Evolutionary conservation across 495 filamentous ascomycete species (phyloP), one percentile per base, ranked within the genome.

Genomic region (Cercophora scortea): DNA sequence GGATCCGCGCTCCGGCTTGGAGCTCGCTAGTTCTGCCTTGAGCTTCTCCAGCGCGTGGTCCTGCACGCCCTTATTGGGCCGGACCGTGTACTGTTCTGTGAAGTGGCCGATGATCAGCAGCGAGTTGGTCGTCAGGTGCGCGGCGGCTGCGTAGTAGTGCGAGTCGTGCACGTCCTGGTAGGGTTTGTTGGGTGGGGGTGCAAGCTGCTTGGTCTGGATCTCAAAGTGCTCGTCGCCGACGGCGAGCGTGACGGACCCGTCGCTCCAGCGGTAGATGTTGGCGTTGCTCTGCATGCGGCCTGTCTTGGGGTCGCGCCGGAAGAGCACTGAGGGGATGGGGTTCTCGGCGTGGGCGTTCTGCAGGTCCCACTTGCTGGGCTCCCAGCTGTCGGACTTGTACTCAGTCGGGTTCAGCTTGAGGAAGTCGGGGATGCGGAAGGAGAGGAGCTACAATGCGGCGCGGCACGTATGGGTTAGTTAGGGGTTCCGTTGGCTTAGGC

Each of bases 121-220:
- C 2, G 89, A 69, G 36, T 80, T 79, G 16, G 84, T 82, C 8
- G 77, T 78, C 55, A 88, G 77, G 43, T 86, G 79, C 0, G 88
- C 86, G 17, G 88, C 82, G 6, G 80, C 83, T 9, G 93, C 80
- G 64, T 96, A 96, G 43, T 86, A 88, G 61, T 92, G 88, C 10
- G 87, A 83, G 42, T 77, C 74, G 56, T 93, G 87, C 53, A 83
- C 79, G 25, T 84, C 75, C 43, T 87, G 75, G 63, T 92, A 90
- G 6, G 71, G 64, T 58, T 78, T 77, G 57, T 65, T 59, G 32
- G 59, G 53, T 16, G 83, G 77, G 40, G 88, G 87, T 1, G 86
- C 88, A 51, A 95, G 84, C 3, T 77, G 66, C 69, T 91, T 92
- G 56, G 79, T 80, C 51, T 82, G 73, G 39, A 95, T 80, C 56